Base-by-base conservation (phyloP, 1,284 basidiomycete genomes). In the Ustilago trichophora region DNA sequence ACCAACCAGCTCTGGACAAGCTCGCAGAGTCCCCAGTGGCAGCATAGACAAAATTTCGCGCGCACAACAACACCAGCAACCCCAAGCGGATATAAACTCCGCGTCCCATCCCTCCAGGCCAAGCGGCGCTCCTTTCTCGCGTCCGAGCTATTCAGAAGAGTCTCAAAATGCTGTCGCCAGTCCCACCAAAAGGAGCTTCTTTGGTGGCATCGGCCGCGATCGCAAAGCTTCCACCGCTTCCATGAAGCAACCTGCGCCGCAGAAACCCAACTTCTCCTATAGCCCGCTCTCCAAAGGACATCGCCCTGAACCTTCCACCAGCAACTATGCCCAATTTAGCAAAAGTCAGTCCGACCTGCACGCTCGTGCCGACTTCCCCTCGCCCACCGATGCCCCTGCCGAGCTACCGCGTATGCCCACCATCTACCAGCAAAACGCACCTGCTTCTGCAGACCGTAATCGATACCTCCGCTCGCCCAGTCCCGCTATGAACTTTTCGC, bases 181-280 rank as follows among this genome's bases (percentile, higher is more conserved):
- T 38, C 74, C 74, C 2, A 72, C 69, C 31, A 76, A 76, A 52
- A 46, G 69, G n/a, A 36, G 59, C 45, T 72, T 76, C 60, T 76
- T 77, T 42, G 57, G 72, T 27, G 66, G 62, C 26, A 66, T 66
- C 26, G 51, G 51, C 26, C 64, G 72, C 7, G 72, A 74, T 31
- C 60, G 69, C 44, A 71, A 68, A 44, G 57, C 51, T 11, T 72
- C 68, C 29, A 63, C 38, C 5, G 62, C 68, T 13, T 71, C 68
- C 2, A 26, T 45, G 29, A 69, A 50, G 18, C 37, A 47, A 22
- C 58, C 50, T 2, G 34, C 36, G 3, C 54, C 58, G 2, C 65
- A 46, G 6, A 64, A 53, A 26, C 50, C 45, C 42, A 64, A 38
- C 59, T 63, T 62, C 45, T 44, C 46, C 27, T 35, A 67, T 32